Percentiles rank a stretch among this genome's conserved stretches.
phyloP scores from a whole-genome alignment of 805 yeast species.

The Suhomyces sp. region DNA sequence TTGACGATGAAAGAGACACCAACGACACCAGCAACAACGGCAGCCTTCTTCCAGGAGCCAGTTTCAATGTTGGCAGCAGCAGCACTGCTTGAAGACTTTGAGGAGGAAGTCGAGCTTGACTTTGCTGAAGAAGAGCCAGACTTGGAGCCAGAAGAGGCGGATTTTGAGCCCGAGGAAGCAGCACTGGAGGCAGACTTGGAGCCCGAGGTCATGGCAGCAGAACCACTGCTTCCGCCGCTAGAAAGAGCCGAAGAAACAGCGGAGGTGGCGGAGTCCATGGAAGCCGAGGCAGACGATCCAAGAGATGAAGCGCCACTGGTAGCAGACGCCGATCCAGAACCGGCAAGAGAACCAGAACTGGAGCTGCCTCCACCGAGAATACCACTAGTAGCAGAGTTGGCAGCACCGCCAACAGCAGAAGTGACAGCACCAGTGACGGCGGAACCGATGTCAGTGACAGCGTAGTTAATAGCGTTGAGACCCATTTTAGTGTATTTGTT shows the following conservation, averaged over 20 bases:
- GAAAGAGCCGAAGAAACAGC: slow-evolving; percentile 9
- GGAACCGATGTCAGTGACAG: slow-evolving; percentile 14
- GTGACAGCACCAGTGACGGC: slow-evolving; percentile 10
- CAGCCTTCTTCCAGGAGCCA: slow-evolving; percentile 37
- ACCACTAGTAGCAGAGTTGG: slow-evolving; percentile 10
- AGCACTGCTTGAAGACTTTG: slow-evolving; percentile 15
- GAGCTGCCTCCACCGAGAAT: slow-evolving; percentile 14
- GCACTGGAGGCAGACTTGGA: slow-evolving; percentile 13
- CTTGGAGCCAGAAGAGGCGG: slow-evolving; percentile 9
- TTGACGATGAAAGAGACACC: slow-evolving; percentile 36
- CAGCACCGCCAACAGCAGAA: slow-evolving; percentile 11
- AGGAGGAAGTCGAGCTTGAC: slow-evolving; percentile 8
- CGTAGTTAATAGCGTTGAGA: slow-evolving; percentile 31
- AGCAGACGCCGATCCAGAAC: slow-evolving; percentile 11
- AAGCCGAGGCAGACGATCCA: slow-evolving; percentile 11
- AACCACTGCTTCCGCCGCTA: slow-evolving; percentile 10
- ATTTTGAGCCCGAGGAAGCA: slow-evolving; percentile 9
- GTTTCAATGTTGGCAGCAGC: slow-evolving; percentile 18
- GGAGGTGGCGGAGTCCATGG: slow-evolving; percentile 9
- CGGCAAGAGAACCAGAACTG: slow-evolving; percentile 12
- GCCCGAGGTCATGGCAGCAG: slow-evolving; percentile 11
- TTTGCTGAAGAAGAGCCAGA: slow-evolving; percentile 8
- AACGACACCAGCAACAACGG: slow-evolving; percentile 33
- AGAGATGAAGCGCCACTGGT: slow-evolving; percentile 14
- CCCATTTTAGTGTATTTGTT: slow-evolving; percentile 13